phyloP scores from a whole-genome alignment of 768 basidiomycete species.

The Dacryopinax primogenitus region DNA sequence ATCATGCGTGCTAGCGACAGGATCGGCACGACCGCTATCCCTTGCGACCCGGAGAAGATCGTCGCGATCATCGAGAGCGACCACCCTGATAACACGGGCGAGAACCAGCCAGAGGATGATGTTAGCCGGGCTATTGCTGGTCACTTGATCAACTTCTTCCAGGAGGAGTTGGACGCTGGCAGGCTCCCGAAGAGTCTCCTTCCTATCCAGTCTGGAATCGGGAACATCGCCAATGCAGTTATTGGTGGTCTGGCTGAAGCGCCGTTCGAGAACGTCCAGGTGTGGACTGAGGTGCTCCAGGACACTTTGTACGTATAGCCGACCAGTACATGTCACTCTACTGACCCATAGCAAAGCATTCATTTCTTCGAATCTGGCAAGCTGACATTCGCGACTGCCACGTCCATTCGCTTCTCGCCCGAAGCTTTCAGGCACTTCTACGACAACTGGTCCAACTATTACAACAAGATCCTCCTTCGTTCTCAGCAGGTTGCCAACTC shows the following conservation, averaged over 20 bases:
- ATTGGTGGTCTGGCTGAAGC: slow-evolving; percentile 19
- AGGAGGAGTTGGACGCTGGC: slow-evolving; percentile 20
- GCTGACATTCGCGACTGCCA: slow-evolving; percentile 30
- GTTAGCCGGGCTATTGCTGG: slow-evolving; percentile 18
- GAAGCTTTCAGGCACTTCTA: slow-evolving; percentile 17
- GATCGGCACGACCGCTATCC: slow-evolving; percentile 20
- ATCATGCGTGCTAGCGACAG: slow-evolving; percentile 19
- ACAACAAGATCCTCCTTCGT: slow-evolving; percentile 20
- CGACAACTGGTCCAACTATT: slow-evolving; percentile 18
- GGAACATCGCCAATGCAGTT: slow-evolving; percentile 23
- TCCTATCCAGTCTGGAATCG: slow-evolving; percentile 24
- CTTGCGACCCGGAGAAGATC: slow-evolving; percentile 22
- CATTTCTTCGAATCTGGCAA: slow-evolving; percentile 27
- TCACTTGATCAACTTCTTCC: slow-evolving; percentile 22
- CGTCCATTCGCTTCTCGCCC: slow-evolving; percentile 24
- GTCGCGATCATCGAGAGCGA: slow-evolving; percentile 22
- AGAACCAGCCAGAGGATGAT: slow-evolving; percentile 20
- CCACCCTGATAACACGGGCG: slow-evolving; percentile 21
- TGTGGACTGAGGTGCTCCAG: slow-evolving; percentile 23
- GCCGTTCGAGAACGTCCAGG: slow-evolving; percentile 20
- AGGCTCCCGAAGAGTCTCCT: slow-evolving; percentile 21
- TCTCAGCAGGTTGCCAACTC: slow-evolving; percentile 23
- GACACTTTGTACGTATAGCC: slow-evolving; percentile 6
- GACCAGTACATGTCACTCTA: not conserved
- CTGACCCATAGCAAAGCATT: slow-evolving; percentile 13